Percentiles rank a stretch among this genome's conserved stretches.
These are phyloP conservation scores for Lodderomyces oxycetoniae DNA, from an alignment of 1,139 yeast species.

Conservation along the genomic window DNA sequence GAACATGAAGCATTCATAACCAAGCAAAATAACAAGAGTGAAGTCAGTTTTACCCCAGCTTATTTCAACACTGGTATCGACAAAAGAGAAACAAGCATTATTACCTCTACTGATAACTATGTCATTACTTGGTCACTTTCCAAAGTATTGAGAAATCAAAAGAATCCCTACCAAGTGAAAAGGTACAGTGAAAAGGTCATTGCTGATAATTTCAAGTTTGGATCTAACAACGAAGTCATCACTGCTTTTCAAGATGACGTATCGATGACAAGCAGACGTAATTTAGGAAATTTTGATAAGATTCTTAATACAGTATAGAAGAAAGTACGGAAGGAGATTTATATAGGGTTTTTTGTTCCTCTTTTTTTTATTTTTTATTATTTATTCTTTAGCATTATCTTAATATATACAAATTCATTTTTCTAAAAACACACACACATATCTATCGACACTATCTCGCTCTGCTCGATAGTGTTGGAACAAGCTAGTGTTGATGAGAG, in stretches of 20 bases:
- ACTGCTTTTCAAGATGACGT: conserved; percentile 71
- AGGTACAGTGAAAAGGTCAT: conserved; percentile 60
- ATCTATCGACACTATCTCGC: too few relatives aligned
- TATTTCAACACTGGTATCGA: conserved; percentile 67
- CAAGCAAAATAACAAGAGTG: conserved; percentile 44
- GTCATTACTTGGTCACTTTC: conserved; percentile 77
- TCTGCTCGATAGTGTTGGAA: too few relatives aligned
- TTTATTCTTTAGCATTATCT: background rate
- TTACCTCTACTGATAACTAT: conserved; percentile 76
- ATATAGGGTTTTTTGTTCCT: conserved; percentile 4
- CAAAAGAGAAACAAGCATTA: conserved; percentile 63
- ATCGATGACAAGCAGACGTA: conserved; percentile 53
- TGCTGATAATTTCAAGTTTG: conserved; percentile 75
- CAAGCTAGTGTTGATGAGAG: too few relatives aligned
- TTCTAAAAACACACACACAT: too few relatives aligned
- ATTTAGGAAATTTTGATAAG: conserved; percentile 51
- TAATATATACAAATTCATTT: background rate
- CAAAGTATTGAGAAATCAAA: conserved; percentile 46
- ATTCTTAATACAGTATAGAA: conserved; percentile 8
- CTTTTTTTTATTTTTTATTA: conserved; percentile 1
- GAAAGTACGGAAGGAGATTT: background rate
- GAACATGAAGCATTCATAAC: conserved; percentile 68
- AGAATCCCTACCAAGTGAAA: conserved; percentile 58
- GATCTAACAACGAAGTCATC: conserved; percentile 65
- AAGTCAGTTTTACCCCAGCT: conserved; percentile 62